A percentile compares a stretch with the other conserved stretches of the same genome.
Conservation (phyloP, 805 yeast genomes). For the Starmerella bacillaris region DNA sequence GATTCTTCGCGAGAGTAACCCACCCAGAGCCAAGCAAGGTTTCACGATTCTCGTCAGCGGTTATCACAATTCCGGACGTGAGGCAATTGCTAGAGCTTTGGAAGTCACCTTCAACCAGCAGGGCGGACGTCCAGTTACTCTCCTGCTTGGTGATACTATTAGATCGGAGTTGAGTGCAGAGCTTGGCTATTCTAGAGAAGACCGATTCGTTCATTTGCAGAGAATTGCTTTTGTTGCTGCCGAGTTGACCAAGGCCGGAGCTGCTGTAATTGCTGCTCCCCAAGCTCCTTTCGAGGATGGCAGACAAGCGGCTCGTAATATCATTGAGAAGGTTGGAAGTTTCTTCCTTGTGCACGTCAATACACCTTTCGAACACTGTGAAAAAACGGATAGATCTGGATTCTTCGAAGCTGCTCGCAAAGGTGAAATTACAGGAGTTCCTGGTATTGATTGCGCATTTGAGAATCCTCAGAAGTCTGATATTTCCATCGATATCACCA, state of each 20-base stretch:
- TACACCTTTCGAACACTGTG: conserved; percentile 32
- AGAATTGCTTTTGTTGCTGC: conserved; percentile 46
- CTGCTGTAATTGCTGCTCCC: conserved; percentile 67
- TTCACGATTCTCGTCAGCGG: conserved; percentile 58
- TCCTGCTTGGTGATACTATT: conserved; percentile 32
- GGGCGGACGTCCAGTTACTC: conserved; percentile 65
- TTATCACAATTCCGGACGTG: conserved; percentile 39
- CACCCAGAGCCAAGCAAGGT: conserved; percentile 81
- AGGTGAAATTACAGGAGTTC: conserved; percentile 31
- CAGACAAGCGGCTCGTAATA: conserved; percentile 28
- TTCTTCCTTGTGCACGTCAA: conserved; percentile 36
- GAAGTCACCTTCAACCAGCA: conserved; percentile 82
- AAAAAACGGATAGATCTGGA: conserved; percentile 34
- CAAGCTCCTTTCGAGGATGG: conserved; percentile 31
- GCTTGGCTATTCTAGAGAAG: conserved; percentile 26
- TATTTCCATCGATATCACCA: conserved; percentile 36
- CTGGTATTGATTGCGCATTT: conserved; percentile 33
- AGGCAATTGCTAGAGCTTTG: conserved; percentile 60
- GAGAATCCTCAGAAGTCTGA: conserved; percentile 37
- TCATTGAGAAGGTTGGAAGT: conserved; percentile 32
- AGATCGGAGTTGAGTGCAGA: conserved; percentile 26
- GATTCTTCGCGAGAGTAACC: conserved; percentile 78
- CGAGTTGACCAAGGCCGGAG: conserved; percentile 73
- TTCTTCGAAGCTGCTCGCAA: conserved; percentile 30
- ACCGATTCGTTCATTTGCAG: conserved; percentile 27